These are phyloP conservation scores for Fusarium sp. DNA, from an alignment of 2,329 filamentous ascomycete species.

Conservation along the genomic window DNA sequence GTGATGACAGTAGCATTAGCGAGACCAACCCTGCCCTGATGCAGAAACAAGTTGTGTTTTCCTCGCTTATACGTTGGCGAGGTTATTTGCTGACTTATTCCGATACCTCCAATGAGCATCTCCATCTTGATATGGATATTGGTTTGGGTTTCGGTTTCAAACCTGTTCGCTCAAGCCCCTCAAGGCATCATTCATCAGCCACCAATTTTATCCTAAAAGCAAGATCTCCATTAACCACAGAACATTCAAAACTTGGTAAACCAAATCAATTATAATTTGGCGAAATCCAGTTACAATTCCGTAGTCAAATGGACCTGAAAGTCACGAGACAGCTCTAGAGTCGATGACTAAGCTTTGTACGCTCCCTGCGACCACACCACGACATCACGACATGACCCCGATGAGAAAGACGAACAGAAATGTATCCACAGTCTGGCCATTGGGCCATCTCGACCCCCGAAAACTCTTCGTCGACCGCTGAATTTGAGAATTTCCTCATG, in stretches of 20 bases:
- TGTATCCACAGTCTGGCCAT: slow-evolving; percentile 46
- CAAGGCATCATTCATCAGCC: slow-evolving; percentile 9
- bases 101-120: slow-evolving; percentile 13
- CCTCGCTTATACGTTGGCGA: slow-evolving; percentile 4
- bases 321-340: slow-evolving; percentile 1
- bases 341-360: slow-evolving; percentile 41
- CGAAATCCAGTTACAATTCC: background rate
- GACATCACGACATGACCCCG: slow-evolving; percentile 43
- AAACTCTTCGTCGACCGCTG: slow-evolving; percentile 31
- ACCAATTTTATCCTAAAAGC: background rate
- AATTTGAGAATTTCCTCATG: slow-evolving; percentile 26
- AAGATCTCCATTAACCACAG: background rate
- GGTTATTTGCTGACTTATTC: slow-evolving; percentile 8
- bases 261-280: background rate
- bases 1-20: background rate
- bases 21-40: background rate
- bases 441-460: slow-evolving; percentile 37
- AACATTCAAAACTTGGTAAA: background rate
- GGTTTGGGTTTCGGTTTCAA: slow-evolving; percentile 24
- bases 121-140: slow-evolving; percentile 1
- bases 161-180: slow-evolving; percentile 10
- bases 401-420: slow-evolving; percentile 37
- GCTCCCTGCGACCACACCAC: slow-evolving; percentile 41
- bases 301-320: background rate
- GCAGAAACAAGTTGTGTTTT: background rate